Base-by-base conservation (phyloP, 2,329 filamentous ascomycete species). In the Tolypocladium tropicale region DNA sequence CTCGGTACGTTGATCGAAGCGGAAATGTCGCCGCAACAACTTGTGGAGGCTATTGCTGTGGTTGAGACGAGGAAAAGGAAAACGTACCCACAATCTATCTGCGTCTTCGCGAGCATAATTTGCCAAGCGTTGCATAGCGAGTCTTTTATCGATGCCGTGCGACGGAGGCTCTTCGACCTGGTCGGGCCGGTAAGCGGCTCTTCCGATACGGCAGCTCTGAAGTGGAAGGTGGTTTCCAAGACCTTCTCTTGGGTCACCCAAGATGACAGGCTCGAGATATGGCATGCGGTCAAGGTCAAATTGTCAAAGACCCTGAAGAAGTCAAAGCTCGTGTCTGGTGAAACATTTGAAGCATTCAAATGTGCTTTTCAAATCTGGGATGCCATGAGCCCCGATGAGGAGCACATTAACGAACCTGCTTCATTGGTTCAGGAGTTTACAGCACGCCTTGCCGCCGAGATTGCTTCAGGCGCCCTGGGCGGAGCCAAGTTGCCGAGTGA, bases 41-140 rank as follows among this genome's bases (percentile, higher is more conserved):
- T 80, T 7, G 52, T 68, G 2, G 72, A 72, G 6, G 57, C 79
- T 4, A 58, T 81, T 16, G 65, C 70, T n/a, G 77, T 75, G 75
- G 60, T 78, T 0, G 66, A 68, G 14, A 58, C 60, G 10, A 69
- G 75, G 49, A 65, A 65, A 4, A 68, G 74, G 23, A 62, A 65
- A 18, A 57, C 61, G 16, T 52, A 66, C 56, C 55, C 68, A 51
- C 51, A 68, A 3, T 69, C 75, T 0, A 64, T 71, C 6, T 72
- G 75, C 25, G 63, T 78, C 6, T 72, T 80, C 28, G 61, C 76
- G 11, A 71, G 75, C 50, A 69, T 72, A 2, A 66, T 81, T 36
- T 70, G 72, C 0, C 65, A 71, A 25, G 76, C 76, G 4, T 61
- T 80, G 7, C 67, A 61, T 3, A 68, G 67, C 16, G 74, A 78